Evolutionary conservation across 2,329 filamentous ascomycete genomes (phyloP).

Genomic region (Paracamarosporium sp.): DNA sequence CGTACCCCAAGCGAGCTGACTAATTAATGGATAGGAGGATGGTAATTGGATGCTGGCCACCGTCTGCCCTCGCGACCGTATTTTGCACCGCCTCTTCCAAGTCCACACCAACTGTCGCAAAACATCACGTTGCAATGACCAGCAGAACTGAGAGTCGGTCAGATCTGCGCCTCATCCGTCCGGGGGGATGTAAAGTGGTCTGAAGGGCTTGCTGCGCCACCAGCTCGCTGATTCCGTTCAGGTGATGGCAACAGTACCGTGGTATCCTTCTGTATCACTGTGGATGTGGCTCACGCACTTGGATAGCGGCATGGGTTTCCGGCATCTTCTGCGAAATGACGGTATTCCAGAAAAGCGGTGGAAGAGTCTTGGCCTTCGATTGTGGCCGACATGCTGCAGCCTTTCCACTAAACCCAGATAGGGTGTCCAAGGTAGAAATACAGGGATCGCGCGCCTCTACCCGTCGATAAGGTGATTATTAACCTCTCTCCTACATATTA

Average conservation of each 20-base stretch:
- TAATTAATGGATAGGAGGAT: background rate
- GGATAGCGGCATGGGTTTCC: background rate
- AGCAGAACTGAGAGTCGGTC: background rate
- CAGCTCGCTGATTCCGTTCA: background rate
- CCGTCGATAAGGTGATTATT: slow-evolving; percentile 18
- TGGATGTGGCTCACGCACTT: slow-evolving; percentile 5
- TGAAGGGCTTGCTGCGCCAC: slow-evolving; percentile 10
- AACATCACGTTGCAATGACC: slow-evolving; percentile 9
- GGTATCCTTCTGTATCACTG: slow-evolving; percentile 4
- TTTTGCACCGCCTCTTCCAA: slow-evolving; percentile 1
- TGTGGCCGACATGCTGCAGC: background rate
- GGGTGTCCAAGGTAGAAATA: slow-evolving; percentile 14
- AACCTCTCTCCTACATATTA: slow-evolving; percentile 7
- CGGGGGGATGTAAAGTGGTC: background rate
- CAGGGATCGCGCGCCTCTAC: slow-evolving; percentile 2
- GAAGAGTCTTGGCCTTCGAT: background rate
- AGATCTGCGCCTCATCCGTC: slow-evolving; percentile 1
- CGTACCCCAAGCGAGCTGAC: background rate
- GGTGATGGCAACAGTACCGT: background rate
- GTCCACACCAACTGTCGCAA: background rate
- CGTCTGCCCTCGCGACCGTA: background rate
- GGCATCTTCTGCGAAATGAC: background rate
- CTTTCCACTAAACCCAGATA: slow-evolving; percentile 14
- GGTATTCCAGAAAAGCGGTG: background rate
- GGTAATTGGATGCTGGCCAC: background rate